Evolutionary conservation across 257 asterid species (phyloP).

Genomic region (Ilex asprella): DNA sequence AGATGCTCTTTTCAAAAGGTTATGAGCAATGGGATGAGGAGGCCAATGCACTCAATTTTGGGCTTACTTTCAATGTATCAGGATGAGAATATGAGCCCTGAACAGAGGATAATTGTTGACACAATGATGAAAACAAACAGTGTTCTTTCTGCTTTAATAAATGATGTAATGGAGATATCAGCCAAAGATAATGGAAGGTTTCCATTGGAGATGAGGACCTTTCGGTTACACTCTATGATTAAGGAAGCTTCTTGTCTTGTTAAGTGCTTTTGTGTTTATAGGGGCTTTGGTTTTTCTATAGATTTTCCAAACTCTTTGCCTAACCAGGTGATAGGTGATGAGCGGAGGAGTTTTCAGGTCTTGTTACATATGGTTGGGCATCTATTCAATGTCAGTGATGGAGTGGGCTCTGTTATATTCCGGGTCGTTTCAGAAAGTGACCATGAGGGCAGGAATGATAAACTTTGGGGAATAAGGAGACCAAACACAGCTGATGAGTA

Average conservation of each 20-base stretch:
- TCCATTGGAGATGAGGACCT: constrained; percentile 31
- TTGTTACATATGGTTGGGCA: constrained; percentile 43
- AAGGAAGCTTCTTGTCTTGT: constrained; percentile 37
- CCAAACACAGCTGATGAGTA: constrained; percentile 22
- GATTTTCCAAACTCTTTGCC: constrained; percentile 31
- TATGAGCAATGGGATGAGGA: constrained; percentile 48
- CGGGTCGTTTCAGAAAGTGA: constrained; percentile 28
- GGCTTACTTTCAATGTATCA: constrained; percentile 30
- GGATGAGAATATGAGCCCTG: constrained; percentile 22
- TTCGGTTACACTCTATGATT: constrained; percentile 30
- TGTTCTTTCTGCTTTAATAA: constrained; percentile 31
- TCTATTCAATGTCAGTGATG: constrained; percentile 27
- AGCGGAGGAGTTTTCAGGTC: constrained; percentile 41
- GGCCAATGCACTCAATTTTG: constrained; percentile 38
- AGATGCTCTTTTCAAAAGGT: constrained; percentile 38
- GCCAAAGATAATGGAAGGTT: constrained; percentile 42
- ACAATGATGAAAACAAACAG: constrained; percentile 28
- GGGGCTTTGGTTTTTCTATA: constrained; percentile 30
- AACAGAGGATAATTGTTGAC: constrained; percentile 33
- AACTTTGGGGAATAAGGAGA: constrained; percentile 29
- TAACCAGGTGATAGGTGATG: constrained; percentile 39
- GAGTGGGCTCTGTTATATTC: constrained; percentile 30
- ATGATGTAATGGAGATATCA: constrained; percentile 42
- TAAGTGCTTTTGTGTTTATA: constrained; percentile 31
- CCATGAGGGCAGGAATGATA: constrained; percentile 20